These are phyloP conservation scores for Arthrinium puccinioides DNA, from an alignment of 2,329 filamentous ascomycete species.

Conservation along the genomic window DNA sequence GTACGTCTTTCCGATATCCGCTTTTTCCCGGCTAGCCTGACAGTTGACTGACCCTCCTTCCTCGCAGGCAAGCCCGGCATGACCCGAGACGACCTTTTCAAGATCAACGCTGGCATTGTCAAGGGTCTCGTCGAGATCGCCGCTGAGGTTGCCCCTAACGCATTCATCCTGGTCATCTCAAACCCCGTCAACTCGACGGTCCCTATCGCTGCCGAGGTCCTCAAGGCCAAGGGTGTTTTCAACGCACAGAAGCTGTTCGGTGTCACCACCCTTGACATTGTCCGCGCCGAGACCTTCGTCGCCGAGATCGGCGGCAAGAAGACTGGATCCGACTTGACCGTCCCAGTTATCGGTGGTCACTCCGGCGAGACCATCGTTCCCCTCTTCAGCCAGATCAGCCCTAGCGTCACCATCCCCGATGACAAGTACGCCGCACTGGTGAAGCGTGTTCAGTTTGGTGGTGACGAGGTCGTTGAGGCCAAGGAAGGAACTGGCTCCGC, in stretches of 20 bases:
- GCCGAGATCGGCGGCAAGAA: slow-evolving; percentile 76
- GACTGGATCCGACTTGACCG: slow-evolving; percentile 73
- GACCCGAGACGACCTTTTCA: slow-evolving; percentile 99
- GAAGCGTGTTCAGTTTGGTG: slow-evolving; percentile 95
- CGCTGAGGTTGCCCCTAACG: slow-evolving; percentile 84
- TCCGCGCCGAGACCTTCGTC: slow-evolving; percentile 95
- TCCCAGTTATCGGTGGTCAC: slow-evolving; percentile 94
- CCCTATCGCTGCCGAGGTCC: slow-evolving; percentile 91
- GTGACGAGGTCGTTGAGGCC: slow-evolving; percentile 93
- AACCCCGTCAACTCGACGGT: slow-evolving; percentile 99
- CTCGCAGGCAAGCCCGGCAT: slow-evolving; percentile 89
- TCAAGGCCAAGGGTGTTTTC: slow-evolving; percentile 90
- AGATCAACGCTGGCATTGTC: slow-evolving; percentile 98
- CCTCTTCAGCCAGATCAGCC: slow-evolving; percentile 86
- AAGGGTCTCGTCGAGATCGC: slow-evolving; percentile 85
- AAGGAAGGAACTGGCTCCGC: slow-evolving; percentile 89
- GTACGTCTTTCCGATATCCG: slow-evolving; percentile 44
- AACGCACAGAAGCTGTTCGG: slow-evolving; percentile 94
- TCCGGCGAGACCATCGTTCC: slow-evolving; percentile 98
- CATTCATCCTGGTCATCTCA: slow-evolving; percentile 93
- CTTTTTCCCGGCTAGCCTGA: not conserved
- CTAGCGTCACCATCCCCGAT: slow-evolving; percentile 67
- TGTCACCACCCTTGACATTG: slow-evolving; percentile 97
- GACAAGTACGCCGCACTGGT: slow-evolving; percentile 89
- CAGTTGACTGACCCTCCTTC: slow-evolving; percentile 4